phyloP scores from a whole-genome alignment of 768 basidiomycete species.

The Boletellus ananas region DNA sequence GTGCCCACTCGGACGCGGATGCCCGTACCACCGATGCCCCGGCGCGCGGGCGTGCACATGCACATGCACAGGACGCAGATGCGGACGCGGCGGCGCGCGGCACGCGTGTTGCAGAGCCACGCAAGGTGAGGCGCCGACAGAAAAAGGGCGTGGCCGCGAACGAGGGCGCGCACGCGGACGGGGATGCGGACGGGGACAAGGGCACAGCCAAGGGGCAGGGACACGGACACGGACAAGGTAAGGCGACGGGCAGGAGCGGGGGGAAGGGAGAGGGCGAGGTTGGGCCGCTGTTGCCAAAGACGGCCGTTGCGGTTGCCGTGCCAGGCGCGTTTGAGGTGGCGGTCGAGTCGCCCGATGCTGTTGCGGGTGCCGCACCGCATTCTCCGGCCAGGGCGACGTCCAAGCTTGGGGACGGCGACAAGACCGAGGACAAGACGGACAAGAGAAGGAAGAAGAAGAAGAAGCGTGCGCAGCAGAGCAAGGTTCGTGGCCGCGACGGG shows the following conservation, averaged over 20 bases:
- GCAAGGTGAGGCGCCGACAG: no score
- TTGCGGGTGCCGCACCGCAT: no score
- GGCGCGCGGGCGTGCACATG: no score
- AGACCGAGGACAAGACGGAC: slow-evolving; percentile 45
- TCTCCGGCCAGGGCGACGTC: background rate
- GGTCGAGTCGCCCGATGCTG: background rate
- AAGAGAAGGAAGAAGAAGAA: slow-evolving; percentile 6
- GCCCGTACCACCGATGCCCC: no score
- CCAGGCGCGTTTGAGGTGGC: slow-evolving; percentile 15
- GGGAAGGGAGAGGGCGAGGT: no score
- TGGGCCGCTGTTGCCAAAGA: no score
- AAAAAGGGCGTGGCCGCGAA: no score
- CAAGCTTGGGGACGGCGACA: slow-evolving; percentile 31
- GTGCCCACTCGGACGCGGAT: no score
- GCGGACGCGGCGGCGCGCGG: no score
- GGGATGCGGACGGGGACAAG: background rate
- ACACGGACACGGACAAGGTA: background rate
- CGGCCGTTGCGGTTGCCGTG: background rate
- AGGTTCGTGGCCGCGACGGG: background rate
- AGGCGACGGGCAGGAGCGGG: background rate
- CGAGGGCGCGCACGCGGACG: background rate
- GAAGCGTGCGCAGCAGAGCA: slow-evolving; percentile 19
- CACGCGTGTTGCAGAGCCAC: no score
- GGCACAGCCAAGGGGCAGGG: background rate
- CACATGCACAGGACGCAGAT: no score